Base-by-base conservation (phyloP, 345 rosid genomes). In the Dimocarpus longan region DNA sequence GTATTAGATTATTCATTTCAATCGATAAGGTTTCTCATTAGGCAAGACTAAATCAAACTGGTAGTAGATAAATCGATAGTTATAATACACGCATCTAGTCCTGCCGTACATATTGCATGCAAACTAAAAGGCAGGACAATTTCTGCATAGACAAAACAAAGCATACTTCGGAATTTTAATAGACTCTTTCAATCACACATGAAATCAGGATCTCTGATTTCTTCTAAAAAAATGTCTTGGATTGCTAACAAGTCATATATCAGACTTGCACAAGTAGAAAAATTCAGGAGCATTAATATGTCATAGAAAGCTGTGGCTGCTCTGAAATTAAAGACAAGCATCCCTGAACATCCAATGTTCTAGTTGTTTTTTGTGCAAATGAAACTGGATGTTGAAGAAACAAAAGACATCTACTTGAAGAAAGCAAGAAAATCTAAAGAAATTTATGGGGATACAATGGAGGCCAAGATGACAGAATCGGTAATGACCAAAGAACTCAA, bases 381-480 rank as follows among this genome's bases (percentile, higher is more conserved):
- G 87, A 78, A 74, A 78, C 18, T 46, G 5, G 12, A 22, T 22
- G 65, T 42, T 28, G 28, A 40, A 71, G 76, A 81, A 69, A 24
- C 3, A 67, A 46, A 39, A n/a, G 75, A 69, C 16, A 28, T 68
- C 42, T 19, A 10, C 68, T 42, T 13, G 59, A 16, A 40, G 37
- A 18, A 71, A 65, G 39, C 57, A 71, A 77, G 63, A 18, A 66
- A 74, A 48, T 73, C 43, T 43, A 26, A 54, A 12, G 64, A 52
- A 73, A 42, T 13, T 22, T 50, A 19, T 15, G 78, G 40, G 5
- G 22, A 59, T 15, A 9, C 43, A 0, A 11, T 70, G 76, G 78
- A 81, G 78, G 89, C 57, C 54, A 76, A 75, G 83, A 76, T 79
- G 40, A 81, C 46, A 42, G 88, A 89, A 68, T 72, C 89, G 57